Conservation (phyloP, 768 basidiomycete species). For the Panellus pusillus region DNA sequence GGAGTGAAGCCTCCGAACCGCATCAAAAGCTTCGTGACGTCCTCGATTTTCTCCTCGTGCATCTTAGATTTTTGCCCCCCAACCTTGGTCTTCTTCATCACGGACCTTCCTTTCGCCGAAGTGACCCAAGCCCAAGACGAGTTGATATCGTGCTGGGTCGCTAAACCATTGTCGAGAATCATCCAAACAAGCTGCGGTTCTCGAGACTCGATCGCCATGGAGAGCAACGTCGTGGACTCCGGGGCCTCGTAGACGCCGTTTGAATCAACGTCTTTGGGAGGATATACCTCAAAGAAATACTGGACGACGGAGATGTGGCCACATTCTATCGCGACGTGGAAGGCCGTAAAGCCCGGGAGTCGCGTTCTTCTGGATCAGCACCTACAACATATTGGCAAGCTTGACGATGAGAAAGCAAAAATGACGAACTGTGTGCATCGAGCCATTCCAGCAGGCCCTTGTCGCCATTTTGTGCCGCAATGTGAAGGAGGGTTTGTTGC, state of each 20-base stretch:
- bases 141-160: conserved; percentile 47
- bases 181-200: conserved; percentile 67
- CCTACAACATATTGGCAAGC: conserved; percentile 39
- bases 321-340: conserved; percentile 61
- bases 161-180: conserved; percentile 60
- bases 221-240: conserved; percentile 45
- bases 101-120: conserved; percentile 32
- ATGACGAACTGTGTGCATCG: conserved; percentile 58
- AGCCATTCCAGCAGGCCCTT: conserved; percentile 65
- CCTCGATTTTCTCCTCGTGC: conserved; percentile 39
- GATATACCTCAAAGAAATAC: conserved; percentile 62
- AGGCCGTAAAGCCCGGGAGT: conserved; percentile 59
- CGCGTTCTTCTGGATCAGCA: conserved; percentile 71
- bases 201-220: conserved; percentile 56
- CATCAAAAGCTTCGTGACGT: conserved; percentile 54
- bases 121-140: conserved; percentile 51
- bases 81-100: conserved; percentile 22
- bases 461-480: conserved; percentile 58
- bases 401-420: conserved; percentile 21
- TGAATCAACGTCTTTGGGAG: conserved; percentile 54
- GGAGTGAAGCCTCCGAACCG: conserved; percentile 51
- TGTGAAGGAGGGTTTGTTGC: conserved; percentile 71
- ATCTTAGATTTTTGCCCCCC: conserved; percentile 22
- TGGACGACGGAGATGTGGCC: conserved; percentile 54
- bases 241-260: conserved; percentile 48